Conservation (phyloP, 2,329 filamentous ascomycete genomes). For the Sporothrix mexicana region DNA sequence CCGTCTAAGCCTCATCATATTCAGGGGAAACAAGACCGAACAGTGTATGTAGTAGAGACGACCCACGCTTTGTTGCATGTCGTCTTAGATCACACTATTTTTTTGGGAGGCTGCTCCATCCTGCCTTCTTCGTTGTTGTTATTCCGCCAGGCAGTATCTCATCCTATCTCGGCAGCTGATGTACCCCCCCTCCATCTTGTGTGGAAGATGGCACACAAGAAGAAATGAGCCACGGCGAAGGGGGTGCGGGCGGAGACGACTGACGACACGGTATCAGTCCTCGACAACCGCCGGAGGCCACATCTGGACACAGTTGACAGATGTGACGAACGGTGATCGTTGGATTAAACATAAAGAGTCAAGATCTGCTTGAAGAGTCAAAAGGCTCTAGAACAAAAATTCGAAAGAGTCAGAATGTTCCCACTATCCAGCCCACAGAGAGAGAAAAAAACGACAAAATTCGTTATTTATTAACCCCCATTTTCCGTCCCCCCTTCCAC, state of each 20-base stretch:
- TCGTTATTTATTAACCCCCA: constrained; percentile 3
- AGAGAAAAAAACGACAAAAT: neutral
- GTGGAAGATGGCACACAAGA: neutral
- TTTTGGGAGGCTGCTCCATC: neutral
- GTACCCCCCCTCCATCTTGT: neutral
- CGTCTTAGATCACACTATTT: neutral
- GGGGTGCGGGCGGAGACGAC: neutral
- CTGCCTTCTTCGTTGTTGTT: neutral
- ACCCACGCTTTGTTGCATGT: constrained; percentile 12
- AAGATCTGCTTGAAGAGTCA: neutral
- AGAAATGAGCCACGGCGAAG: neutral
- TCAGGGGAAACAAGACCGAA: constrained; percentile 15
- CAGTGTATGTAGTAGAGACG: neutral
- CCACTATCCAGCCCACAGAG: neutral
- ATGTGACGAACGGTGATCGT: neutral
- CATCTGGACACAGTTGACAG: constrained; percentile 21
- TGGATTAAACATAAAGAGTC: neutral
- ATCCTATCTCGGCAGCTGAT: neutral
- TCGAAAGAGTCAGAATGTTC: constrained; percentile 18
- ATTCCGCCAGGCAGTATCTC: neutral
- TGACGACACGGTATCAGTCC: constrained; percentile 15
- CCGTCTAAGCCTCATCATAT: constrained; percentile 27
- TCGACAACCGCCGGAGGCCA: constrained; percentile 9
- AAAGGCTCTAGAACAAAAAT: neutral
- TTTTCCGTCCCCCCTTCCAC: neutral